A percentile compares a stretch with the other conserved stretches of the same genome.
phyloP scores from a whole-genome alignment of 2,329 filamentous ascomycete genomes.

The Fusarium domesticum region DNA sequence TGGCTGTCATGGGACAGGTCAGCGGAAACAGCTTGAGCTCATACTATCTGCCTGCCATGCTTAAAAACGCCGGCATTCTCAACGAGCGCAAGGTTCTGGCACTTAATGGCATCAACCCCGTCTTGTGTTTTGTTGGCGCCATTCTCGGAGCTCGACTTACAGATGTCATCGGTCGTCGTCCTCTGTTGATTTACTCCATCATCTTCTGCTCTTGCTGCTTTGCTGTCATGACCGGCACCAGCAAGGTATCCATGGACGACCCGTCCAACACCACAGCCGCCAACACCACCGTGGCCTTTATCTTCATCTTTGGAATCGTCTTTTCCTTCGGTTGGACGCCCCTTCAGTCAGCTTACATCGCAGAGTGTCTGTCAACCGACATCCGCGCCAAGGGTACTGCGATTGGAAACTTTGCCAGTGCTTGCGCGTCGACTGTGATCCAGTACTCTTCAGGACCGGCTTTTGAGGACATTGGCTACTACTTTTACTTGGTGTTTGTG shows the following conservation, averaged over 20 bases:
- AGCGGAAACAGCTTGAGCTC: slow-evolving; percentile 48
- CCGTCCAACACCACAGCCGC: slow-evolving; percentile 36
- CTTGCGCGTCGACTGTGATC: slow-evolving; percentile 38
- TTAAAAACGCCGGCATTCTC: slow-evolving; percentile 51
- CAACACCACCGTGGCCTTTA: slow-evolving; percentile 46
- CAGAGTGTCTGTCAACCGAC: slow-evolving; percentile 44
- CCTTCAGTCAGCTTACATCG: slow-evolving; percentile 48
- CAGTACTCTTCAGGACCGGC: slow-evolving; percentile 45
- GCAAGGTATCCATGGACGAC: slow-evolving; percentile 41
- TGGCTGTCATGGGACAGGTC: slow-evolving; percentile 53
- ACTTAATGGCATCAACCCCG: slow-evolving; percentile 52
- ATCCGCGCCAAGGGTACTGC: slow-evolving; percentile 46
- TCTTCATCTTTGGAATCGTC: slow-evolving; percentile 50
- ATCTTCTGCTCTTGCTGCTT: slow-evolving; percentile 47
- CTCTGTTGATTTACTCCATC: slow-evolving; percentile 48
- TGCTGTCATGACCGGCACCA: slow-evolving; percentile 47
- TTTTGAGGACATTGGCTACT: slow-evolving; percentile 42
- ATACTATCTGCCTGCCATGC: slow-evolving; percentile 55
- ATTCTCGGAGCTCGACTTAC: slow-evolving; percentile 54
- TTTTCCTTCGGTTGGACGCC: slow-evolving; percentile 51
- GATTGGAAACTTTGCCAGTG: slow-evolving; percentile 41
- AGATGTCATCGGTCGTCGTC: slow-evolving; percentile 56
- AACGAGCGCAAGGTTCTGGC: slow-evolving; percentile 46
- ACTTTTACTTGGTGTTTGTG: slow-evolving; percentile 46
- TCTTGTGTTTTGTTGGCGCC: slow-evolving; percentile 49